A percentile compares a stretch with the other conserved stretches of the same genome.
Evolutionary conservation across 2,329 filamentous ascomycete species (phyloP).

Genomic region (Rugonectria rugulosa): DNA sequence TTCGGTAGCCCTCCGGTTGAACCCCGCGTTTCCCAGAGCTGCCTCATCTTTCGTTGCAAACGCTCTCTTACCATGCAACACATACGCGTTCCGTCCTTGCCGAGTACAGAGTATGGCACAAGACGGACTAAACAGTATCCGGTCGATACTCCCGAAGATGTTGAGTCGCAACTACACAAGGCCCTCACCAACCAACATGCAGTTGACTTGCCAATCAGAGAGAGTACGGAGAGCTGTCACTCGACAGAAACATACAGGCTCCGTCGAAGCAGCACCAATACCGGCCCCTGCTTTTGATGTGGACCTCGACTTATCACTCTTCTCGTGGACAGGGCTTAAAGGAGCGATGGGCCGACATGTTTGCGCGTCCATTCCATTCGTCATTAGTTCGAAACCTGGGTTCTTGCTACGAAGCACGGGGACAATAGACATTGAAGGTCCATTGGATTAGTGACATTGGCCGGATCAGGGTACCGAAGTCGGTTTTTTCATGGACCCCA

Average conservation of each 20-base stretch:
- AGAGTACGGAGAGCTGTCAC: slow-evolving; percentile 9
- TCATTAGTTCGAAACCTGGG: background rate
- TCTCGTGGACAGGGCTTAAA: slow-evolving; percentile 25
- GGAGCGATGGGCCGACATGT: slow-evolving; percentile 27
- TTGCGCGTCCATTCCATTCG: background rate
- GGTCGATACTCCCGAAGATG: slow-evolving; percentile 7
- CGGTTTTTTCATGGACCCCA: background rate
- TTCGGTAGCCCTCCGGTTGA: too few species aligned
- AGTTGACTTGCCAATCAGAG: too few species aligned
- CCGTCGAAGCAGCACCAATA: slow-evolving; percentile 21
- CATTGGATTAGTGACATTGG: slow-evolving; percentile 7
- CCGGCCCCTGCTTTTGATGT: slow-evolving; percentile 28
- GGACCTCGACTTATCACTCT: slow-evolving; percentile 15
- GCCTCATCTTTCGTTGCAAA: background rate
- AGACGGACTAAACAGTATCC: slow-evolving; percentile 12
- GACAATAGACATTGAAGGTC: too few species aligned
- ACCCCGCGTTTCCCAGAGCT: slow-evolving; percentile 1
- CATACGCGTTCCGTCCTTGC: too few species aligned
- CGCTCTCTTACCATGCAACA: too few species aligned
- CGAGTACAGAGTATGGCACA: slow-evolving; percentile 16
- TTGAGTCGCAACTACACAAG: slow-evolving; percentile 16
- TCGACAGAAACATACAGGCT: background rate
- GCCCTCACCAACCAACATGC: too few species aligned
- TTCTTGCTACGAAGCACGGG: too few species aligned
- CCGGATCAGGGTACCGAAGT: slow-evolving; percentile 7